These are phyloP conservation scores for Zasmidium cellare DNA, from an alignment of 2,329 filamentous ascomycete genomes.

Conservation along the genomic window DNA sequence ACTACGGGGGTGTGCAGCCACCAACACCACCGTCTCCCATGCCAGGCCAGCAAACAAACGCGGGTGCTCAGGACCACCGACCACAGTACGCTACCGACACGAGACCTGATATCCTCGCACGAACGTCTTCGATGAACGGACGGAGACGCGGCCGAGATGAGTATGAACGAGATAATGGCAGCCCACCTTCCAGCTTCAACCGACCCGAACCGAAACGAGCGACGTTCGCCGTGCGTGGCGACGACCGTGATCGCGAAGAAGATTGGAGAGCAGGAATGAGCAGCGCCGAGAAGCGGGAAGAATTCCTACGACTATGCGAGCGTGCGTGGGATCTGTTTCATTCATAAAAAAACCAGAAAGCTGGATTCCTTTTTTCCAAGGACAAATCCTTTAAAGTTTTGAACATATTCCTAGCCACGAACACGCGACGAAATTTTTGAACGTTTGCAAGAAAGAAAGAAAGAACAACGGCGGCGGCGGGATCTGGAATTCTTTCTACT, in stretches of 20 bases:
- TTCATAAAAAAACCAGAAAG: slow-evolving; percentile 57
- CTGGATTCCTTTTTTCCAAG: too few relatives aligned
- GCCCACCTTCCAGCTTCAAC: slow-evolving; percentile 61
- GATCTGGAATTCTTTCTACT: background rate
- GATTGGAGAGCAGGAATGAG: slow-evolving; percentile 74
- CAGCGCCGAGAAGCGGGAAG: slow-evolving; percentile 84
- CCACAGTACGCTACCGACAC: slow-evolving; percentile 36
- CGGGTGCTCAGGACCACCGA: slow-evolving; percentile 21
- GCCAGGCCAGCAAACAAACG: slow-evolving; percentile 37
- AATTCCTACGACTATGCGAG: slow-evolving; percentile 83
- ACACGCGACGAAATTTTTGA: background rate
- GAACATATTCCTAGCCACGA: slow-evolving; percentile 8
- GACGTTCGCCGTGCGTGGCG: slow-evolving; percentile 29
- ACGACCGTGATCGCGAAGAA: slow-evolving; percentile 22
- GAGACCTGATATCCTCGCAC: slow-evolving; percentile 31
- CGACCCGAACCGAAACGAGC: slow-evolving; percentile 66
- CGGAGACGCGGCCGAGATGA: slow-evolving; percentile 81
- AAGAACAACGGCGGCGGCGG: too few relatives aligned
- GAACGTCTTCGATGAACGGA: slow-evolving; percentile 55
- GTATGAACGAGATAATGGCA: slow-evolving; percentile 85
- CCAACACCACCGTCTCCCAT: slow-evolving; percentile 85
- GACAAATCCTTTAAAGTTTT: background rate
- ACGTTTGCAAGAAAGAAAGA: background rate
- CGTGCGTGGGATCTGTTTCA: slow-evolving; percentile 97
- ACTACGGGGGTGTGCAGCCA: slow-evolving; percentile 92